Evolutionary conservation across 2,329 filamentous ascomycete genomes (phyloP), one percentile per base, ranked within the genome.

Genomic region (Emmonsiellopsis sp.): DNA sequence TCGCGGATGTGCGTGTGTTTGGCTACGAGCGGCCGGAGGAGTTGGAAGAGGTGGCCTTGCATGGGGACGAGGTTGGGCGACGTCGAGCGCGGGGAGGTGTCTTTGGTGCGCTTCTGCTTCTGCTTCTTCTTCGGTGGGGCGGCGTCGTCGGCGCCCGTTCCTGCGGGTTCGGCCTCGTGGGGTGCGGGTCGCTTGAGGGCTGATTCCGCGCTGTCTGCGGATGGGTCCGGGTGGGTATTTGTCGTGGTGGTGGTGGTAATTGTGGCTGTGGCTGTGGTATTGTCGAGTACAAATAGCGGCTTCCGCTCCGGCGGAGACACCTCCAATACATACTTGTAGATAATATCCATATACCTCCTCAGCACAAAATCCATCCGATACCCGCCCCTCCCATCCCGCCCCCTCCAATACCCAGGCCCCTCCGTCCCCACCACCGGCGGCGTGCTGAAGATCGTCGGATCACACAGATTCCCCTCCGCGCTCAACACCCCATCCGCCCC

Each of bases 401-500:
- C 88, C 36, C 86, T 78, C 91, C 92, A 97, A 69, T 93, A 97
- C 27, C n/a, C 51, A 27, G 34, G 3, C 10, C 82, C 83, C 67
- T 88, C 83, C 8, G 5, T 11, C 33, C 14, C 86, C 0, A 74
- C 63, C 0, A 79, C 67, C 0, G 89, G 89, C 13, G 83, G 77
- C 34, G 76, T 71, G 11, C 85, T 83, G 65, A 98, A 98, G 43
- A 98, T 86, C 2, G 83, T 84, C 0, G 93, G 93, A 65, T 98
- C 89, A 64, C 89, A 92, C 0, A 98, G 78, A 65, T 96, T 95
- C 0, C 90, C 93, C 71, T 98, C 93, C 5, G 93, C 93, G 60
- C 86, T 92, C 93, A 98, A 97, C 50, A 98, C 83, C 14, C 81
- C 93, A 68, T 98, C 93, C 1, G 85, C 92, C 1, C 91, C 90